Percentiles rank a stretch among this genome's conserved stretches.
Evolutionary conservation across 345 rosid species (phyloP).

Genomic region (Combretum micranthum): DNA sequence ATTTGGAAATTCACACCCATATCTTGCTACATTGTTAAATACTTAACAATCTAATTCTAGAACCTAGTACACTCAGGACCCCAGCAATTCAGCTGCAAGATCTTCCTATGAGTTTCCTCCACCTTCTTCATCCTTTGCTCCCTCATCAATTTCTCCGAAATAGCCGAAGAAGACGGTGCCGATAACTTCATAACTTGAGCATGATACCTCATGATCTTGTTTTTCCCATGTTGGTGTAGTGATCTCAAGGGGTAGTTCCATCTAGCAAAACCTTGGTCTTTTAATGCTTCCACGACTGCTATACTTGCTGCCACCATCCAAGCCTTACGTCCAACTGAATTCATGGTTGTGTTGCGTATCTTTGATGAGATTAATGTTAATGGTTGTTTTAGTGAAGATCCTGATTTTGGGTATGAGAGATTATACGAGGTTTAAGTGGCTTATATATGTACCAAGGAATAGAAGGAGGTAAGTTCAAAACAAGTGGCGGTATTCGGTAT

Average conservation of each 20-base stretch:
- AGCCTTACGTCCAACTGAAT: slow-evolving; percentile 19
- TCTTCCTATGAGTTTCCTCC: slow-evolving; percentile 23
- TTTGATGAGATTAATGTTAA: too few species aligned
- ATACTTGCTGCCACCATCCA: slow-evolving; percentile 47
- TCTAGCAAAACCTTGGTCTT: slow-evolving; percentile 44
- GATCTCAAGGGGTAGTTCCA: slow-evolving; percentile 40
- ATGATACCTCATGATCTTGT: slow-evolving; percentile 17
- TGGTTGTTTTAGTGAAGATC: too few species aligned
- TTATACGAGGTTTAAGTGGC: too few species aligned
- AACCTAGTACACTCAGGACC: slow-evolving; percentile 35
- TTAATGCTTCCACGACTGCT: slow-evolving; percentile 43
- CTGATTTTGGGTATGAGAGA: too few species aligned
- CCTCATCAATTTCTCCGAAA: slow-evolving; percentile 6
- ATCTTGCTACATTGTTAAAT: background rate
- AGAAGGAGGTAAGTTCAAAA: too few species aligned
- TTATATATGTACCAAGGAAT: too few species aligned
- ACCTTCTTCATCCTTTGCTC: slow-evolving; percentile 15
- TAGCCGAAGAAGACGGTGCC: slow-evolving; percentile 6
- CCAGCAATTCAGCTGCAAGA: slow-evolving; percentile 35
- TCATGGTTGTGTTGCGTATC: background rate
- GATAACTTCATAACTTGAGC: slow-evolving; percentile 24
- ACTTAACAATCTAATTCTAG: slow-evolving; percentile 3
- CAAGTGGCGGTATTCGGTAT: too few species aligned
- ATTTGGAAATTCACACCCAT: background rate
- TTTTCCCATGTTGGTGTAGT: slow-evolving; percentile 23